Evolutionary conservation across 306 rosid genomes (phyloP).

Genomic region (Rosa multiflora): DNA sequence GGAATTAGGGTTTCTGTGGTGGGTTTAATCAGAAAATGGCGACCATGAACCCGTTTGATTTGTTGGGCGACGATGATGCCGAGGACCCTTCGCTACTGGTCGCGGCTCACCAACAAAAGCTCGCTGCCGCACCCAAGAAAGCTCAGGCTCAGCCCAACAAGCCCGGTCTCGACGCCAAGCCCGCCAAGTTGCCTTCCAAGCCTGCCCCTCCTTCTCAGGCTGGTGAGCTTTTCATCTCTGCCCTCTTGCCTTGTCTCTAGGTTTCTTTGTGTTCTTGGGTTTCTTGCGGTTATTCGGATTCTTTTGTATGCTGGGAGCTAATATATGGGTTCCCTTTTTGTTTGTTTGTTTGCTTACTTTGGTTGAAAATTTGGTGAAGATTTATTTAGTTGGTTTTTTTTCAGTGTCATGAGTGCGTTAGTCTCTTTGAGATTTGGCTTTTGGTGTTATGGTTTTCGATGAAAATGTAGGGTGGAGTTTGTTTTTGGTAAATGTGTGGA

Average conservation of each 20-base stretch:
- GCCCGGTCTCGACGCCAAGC: conserved; percentile 45
- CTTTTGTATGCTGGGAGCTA: background rate
- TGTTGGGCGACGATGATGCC: conserved; percentile 82
- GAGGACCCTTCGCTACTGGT: conserved; percentile 84
- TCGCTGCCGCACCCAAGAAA: conserved; percentile 40
- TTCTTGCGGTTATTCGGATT: background rate
- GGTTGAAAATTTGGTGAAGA: background rate
- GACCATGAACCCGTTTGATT: conserved; percentile 81
- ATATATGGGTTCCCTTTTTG: background rate
- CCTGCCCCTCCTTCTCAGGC: conserved; percentile 84
- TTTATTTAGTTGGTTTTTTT: no score
- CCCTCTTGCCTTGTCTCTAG: background rate
- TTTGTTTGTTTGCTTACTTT: background rate
- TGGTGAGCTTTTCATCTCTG: conserved; percentile 41
- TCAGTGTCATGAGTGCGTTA: background rate
- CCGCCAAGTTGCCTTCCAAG: conserved; percentile 74
- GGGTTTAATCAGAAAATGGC: conserved; percentile 48
- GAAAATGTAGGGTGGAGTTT: background rate
- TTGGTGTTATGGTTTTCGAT: background rate
- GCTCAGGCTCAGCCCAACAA: conserved; percentile 38
- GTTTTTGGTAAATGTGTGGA: background rate
- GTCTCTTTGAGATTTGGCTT: background rate
- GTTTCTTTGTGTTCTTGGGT: background rate
- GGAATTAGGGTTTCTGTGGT: conserved; percentile 19
- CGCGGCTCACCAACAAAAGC: conserved; percentile 56